These are phyloP conservation scores for Coemansia sp. DNA, from an alignment of 192 early-diverging fungal species.

Conservation along the genomic window DNA sequence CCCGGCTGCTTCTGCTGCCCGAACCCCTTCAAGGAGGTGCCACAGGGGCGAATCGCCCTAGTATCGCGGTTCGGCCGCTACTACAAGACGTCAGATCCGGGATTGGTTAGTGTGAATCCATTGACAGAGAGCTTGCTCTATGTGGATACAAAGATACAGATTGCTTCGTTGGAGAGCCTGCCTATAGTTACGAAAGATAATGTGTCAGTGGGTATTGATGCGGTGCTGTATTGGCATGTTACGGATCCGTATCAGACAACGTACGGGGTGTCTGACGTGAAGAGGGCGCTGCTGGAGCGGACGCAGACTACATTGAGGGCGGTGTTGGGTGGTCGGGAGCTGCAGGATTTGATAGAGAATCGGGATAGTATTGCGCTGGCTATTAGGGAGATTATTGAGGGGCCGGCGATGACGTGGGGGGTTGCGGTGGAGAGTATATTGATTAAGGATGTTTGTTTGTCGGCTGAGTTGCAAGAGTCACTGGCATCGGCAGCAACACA, in stretches of 20 bases:
- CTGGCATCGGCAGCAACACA: constrained; percentile 86
- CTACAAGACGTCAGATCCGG: constrained; percentile 60
- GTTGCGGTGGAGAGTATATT: constrained; percentile 78
- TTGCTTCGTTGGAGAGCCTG: constrained; percentile 64
- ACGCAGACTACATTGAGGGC: constrained; percentile 89
- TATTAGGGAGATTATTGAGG: constrained; percentile 80
- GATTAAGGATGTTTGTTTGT: constrained; percentile 83
- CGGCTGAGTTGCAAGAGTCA: constrained; percentile 74
- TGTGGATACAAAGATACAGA: constrained; percentile 65
- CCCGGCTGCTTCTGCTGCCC: constrained; percentile 52
- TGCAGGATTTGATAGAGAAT: constrained; percentile 91
- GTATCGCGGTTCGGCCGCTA: constrained; percentile 54
- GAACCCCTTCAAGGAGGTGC: constrained; percentile 50
- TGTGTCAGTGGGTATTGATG: constrained; percentile 79
- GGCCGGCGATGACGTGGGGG: constrained; percentile 74
- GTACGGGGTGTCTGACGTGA: constrained; percentile 81
- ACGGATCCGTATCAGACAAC: constrained; percentile 75
- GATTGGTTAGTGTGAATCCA: constrained; percentile 56
- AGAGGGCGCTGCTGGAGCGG: constrained; percentile 76
- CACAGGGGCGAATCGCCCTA: constrained; percentile 48
- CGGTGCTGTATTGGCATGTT: constrained; percentile 84
- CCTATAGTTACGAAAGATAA: constrained; percentile 91
- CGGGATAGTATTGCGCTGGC: constrained; percentile 82
- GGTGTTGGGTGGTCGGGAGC: constrained; percentile 73
- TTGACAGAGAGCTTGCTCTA: constrained; percentile 38